A percentile compares a stretch with the other conserved stretches of the same genome.
phyloP scores from a whole-genome alignment of 2,329 filamentous ascomycete species.

The Ceratocystis huliohia region DNA sequence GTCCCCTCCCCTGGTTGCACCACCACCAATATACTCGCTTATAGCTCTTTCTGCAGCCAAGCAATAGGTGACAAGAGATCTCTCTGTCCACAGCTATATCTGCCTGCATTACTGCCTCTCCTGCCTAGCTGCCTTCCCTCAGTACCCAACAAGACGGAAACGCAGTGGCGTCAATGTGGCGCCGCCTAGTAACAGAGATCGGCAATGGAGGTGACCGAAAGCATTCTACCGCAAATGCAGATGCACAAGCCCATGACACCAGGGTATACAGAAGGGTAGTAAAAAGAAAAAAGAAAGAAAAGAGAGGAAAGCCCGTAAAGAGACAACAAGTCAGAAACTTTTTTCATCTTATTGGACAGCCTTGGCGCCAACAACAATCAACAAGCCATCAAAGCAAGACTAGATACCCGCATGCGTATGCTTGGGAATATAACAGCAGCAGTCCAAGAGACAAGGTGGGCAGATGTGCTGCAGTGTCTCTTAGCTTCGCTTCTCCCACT shows the following conservation, averaged over 20 bases:
- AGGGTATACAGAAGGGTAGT: background rate
- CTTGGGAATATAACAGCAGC: background rate
- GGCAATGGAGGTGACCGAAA: background rate
- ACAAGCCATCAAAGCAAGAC: background rate
- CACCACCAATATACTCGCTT: too few relatives aligned
- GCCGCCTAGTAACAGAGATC: background rate
- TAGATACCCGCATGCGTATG: background rate
- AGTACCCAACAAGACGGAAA: background rate
- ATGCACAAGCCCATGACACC: background rate
- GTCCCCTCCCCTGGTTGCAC: too few relatives aligned
- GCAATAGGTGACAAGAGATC: too few relatives aligned
- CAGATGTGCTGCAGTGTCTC: background rate
- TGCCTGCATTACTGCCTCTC: too few relatives aligned
- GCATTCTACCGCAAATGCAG: background rate
- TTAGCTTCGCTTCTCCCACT: background rate
- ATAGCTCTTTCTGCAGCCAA: too few relatives aligned
- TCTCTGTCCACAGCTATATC: too few relatives aligned
- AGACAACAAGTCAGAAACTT: too few relatives aligned
- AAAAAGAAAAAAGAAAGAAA: background rate
- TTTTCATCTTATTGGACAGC: too few relatives aligned
- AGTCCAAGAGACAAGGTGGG: background rate
- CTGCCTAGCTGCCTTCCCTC: background rate
- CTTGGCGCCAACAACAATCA: too few relatives aligned
- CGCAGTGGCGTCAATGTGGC: background rate
- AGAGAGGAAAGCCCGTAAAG: too few relatives aligned